Base-by-base conservation (phyloP, 2,329 filamentous ascomycete species). In the Cladophialophora immunda region DNA sequence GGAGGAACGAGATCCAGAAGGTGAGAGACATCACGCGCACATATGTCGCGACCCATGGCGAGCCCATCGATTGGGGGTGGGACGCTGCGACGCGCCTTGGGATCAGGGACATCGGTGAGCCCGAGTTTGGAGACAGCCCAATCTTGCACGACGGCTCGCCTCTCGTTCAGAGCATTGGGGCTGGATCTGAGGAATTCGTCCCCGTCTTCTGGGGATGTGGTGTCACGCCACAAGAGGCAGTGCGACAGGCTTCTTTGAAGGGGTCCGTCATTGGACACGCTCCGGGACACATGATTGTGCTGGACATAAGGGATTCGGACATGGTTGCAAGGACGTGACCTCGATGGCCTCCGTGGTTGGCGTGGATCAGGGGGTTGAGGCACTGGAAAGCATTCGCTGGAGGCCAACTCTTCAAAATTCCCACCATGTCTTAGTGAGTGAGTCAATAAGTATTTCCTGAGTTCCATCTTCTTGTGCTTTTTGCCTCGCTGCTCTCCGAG, bases 1-100 rank as follows among this genome's bases (percentile, higher is more conserved):
- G 73, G 27, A 71, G 68, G 0, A 72, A 78, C 2, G 82, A 87
- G 6, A 74, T 91, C 3, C 81, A 85, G 27, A 74, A 62, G 15
- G 85, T 90, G 0, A 78, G 87, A 13, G 76, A 79, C 3, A 82
- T 90, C 32, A 90, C 87, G 0, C 77, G 85, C 15, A 77, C 78
- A 8, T 90, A 85, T 75, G 75, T 80, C 8, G 77, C 81, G 1
- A 89, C 87, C 2, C 88, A 90, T 71, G 88, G 88, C 2, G 88
- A 90, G 77, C 87, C 87, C 1, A 78, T 90, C 15, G 87, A 85
- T 3, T 90, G 87, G 87, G 88, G 86, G 0, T 90, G 87, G 87
- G 83, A 88, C 3, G 85, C 82, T 0, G 75, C 85, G 9, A 72
- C 76, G 68, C 72, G 72, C 34, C 71, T 90, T 53, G 88, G 88